These are phyloP conservation scores for Lachancea dasiensis DNA, from an alignment of 805 yeast species.

Conservation along the genomic window DNA sequence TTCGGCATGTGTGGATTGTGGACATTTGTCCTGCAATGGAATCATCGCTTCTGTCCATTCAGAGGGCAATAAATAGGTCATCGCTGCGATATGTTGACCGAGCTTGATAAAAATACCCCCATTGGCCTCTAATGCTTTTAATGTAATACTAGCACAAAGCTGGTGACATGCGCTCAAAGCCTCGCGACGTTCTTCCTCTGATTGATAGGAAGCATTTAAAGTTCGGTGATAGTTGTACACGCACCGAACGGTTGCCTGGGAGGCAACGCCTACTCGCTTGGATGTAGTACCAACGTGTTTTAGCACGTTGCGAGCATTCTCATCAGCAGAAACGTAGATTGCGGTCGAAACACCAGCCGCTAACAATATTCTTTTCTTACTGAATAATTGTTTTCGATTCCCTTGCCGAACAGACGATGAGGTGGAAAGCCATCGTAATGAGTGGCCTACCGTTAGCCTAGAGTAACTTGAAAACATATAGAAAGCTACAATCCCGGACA, in stretches of 20 bases:
- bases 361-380: constrained; percentile 8
- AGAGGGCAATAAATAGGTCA: constrained; percentile 81
- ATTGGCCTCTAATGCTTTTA: constrained; percentile 71
- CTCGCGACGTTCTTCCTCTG: constrained; percentile 40
- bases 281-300: constrained; percentile 28
- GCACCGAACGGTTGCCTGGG: constrained; percentile 66
- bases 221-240: constrained; percentile 61
- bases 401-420: background rate
- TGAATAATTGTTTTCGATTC: constrained; percentile 5
- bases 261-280: constrained; percentile 57
- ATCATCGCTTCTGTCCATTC: constrained; percentile 97
- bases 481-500: too few species aligned
- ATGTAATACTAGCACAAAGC: constrained; percentile 71
- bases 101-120: constrained; percentile 92
- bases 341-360: constrained; percentile 15
- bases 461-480: background rate
- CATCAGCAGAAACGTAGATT: constrained; percentile 23
- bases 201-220: constrained; percentile 40
- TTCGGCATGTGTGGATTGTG: constrained; percentile 66
- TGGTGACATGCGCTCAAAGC: constrained; percentile 65
- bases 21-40: constrained; percentile 88
- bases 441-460: background rate
- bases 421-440: constrained; percentile 3
- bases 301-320: constrained; percentile 20
- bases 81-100: constrained; percentile 91